Base-by-base conservation (phyloP, 2,329 filamentous ascomycete species). In the Aspergillus sp. region DNA sequence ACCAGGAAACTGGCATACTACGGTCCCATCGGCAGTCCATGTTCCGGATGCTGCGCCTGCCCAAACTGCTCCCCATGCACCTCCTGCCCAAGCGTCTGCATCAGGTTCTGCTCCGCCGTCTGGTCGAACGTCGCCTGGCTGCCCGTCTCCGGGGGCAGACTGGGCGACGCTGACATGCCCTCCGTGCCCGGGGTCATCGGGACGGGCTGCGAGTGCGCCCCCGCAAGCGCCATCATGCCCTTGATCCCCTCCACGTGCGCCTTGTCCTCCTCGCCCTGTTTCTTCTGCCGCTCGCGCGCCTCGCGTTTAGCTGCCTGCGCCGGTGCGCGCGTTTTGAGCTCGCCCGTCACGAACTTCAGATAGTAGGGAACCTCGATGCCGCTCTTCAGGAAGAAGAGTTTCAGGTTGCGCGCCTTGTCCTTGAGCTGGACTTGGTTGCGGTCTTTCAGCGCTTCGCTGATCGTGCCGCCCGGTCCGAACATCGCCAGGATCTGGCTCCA, bases 391-490 rank as follows among this genome's bases (percentile, higher is more conserved):
- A 93, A 93, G 63, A 91, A 93, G 0, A 94, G 64, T 57, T 93
- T 94, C 30, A 93, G 62, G 43, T 94, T 94, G 30, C 86, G 72
- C 1, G 86, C 86, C 59, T 94, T 94, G 53, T 94, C 86, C 57
- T 94, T 94, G 8, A 93, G 68, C 53, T 93, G 86, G 0, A 94
- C 86, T 52, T 94, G 86, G 27, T 86, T 93, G 20, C 86, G 74
- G 53, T 93, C 86, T 46, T 88, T 89, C 13, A 93, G 69, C 15
- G 89, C 82, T 46, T 89, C 81, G 29, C 78, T 88, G 15, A 89
- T 75, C 0, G 80, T 82, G 4, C 86, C 86, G 26, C 80, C 82
- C 0, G 76, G 72, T 1, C 86, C 86, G 53, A 89, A 93, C 26
- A 93, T 72, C 2, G 80, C 80, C 8, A 94, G 67, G 29, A 94